These are phyloP conservation scores for Nitzschia putrida DNA, from an alignment of 108 stramenopile genomes.

Conservation along the genomic window DNA sequence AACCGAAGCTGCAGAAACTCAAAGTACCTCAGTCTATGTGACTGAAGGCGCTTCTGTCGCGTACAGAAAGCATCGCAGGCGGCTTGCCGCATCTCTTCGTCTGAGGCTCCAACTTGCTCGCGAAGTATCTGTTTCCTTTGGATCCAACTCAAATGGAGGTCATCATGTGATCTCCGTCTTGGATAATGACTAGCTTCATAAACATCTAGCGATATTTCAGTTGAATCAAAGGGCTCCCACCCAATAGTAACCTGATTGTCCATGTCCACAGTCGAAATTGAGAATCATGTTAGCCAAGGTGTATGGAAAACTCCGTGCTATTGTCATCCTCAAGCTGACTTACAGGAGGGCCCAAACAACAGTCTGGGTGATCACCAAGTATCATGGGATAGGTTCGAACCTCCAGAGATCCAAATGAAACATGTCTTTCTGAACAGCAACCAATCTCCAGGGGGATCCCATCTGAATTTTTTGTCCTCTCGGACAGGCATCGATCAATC, in stretches of 20 bases:
- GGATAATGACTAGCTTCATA: slow-evolving; percentile 2
- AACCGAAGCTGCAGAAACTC: slow-evolving; percentile 9
- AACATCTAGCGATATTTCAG: not conserved
- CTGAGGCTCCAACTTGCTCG: slow-evolving; percentile 7
- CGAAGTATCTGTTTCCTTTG: slow-evolving; percentile 13
- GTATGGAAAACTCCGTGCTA: not conserved
- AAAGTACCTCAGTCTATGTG: not conserved
- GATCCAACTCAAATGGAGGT: slow-evolving; percentile 14
- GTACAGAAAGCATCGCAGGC: slow-evolving; percentile 5
- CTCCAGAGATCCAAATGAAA: slow-evolving; percentile 15
- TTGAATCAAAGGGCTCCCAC: slow-evolving; percentile 14
- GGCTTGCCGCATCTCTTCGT: slow-evolving; percentile 24
- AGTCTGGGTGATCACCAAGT: slow-evolving; percentile 26
- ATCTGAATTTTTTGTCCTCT: too few species aligned
- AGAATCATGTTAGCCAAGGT: not conserved
- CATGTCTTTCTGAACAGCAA: not conserved
- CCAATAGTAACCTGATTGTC: slow-evolving; percentile 10
- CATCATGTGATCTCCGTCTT: not conserved
- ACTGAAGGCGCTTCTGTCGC: not conserved
- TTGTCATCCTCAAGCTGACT: not conserved
- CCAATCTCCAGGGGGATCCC: not conserved
- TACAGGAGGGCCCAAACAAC: slow-evolving; percentile 23
- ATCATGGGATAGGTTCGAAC: slow-evolving; percentile 15
- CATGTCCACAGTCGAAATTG: not conserved
- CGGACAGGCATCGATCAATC: too few species aligned